Conservation (phyloP, 805 yeast species). For the Ascoidea rubescens region DNA sequence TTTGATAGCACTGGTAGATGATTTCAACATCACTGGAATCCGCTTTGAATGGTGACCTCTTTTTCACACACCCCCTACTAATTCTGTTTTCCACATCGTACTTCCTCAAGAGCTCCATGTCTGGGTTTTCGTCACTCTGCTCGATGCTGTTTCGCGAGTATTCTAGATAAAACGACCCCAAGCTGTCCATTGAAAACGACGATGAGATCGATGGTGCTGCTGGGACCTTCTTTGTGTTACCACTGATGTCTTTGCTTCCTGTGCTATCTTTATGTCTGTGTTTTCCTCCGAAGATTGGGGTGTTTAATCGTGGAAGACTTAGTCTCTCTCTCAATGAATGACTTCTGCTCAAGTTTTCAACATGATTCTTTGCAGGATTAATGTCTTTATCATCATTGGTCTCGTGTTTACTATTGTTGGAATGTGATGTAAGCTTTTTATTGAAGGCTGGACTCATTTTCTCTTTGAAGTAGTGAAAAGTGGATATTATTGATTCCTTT, state of each 20-base stretch:
- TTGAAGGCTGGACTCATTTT: not conserved
- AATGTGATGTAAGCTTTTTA: too few species aligned
- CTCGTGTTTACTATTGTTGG: too few species aligned
- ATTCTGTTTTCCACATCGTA: not conserved
- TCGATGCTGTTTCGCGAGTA: not conserved
- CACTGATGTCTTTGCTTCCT: not conserved
- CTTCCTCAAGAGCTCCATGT: not conserved
- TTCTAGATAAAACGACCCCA: not conserved
- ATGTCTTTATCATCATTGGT: too few species aligned
- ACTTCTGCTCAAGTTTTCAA: not conserved
- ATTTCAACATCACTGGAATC: too few species aligned
- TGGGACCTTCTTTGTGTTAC: not conserved
- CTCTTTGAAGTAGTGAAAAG: too few species aligned
- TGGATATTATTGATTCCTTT: not conserved
- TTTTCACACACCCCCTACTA: not conserved
- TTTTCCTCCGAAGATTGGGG: not conserved
- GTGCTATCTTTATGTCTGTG: too few species aligned
- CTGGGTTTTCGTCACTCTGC: not conserved
- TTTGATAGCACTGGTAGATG: too few species aligned
- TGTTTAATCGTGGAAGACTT: not conserved
- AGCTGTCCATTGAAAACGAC: not conserved
- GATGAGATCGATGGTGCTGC: not conserved
- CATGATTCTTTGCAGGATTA: not conserved
- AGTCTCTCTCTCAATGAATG: not conserved
- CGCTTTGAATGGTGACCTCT: not conserved